Evolutionary conservation across 208 protist genomes (phyloP).

Genomic region (Trypanosoma conorhini): DNA sequence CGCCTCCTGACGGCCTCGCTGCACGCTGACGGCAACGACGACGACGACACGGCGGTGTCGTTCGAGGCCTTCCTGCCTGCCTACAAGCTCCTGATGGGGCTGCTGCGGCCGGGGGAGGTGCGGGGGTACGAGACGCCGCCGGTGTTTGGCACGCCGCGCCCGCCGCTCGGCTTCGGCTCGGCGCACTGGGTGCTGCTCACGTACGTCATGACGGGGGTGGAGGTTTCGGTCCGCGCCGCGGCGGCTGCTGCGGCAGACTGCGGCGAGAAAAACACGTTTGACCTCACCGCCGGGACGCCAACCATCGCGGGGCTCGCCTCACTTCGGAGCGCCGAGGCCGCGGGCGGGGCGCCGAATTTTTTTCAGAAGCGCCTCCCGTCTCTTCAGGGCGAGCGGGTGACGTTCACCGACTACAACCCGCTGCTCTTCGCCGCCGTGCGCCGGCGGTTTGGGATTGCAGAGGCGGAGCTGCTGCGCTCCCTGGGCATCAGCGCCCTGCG

Average conservation of each 20-base stretch:
- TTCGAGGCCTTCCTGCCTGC: slow-evolving; percentile 5
- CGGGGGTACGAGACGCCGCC: background rate
- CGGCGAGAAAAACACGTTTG: slow-evolving; percentile 13
- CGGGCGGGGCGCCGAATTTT: slow-evolving; percentile 7
- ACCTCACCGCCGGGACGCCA: slow-evolving; percentile 7
- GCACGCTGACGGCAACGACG: background rate
- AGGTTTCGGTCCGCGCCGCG: background rate
- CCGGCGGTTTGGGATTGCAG: slow-evolving; percentile 11
- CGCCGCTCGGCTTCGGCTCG: slow-evolving; percentile 14
- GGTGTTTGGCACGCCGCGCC: slow-evolving; percentile 1
- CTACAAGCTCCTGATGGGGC: slow-evolving; percentile 14
- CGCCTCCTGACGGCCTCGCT: background rate
- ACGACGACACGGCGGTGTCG: background rate
- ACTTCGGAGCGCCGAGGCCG: background rate
- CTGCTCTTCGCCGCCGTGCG: slow-evolving; percentile 18
- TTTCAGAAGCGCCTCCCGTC: slow-evolving; percentile 9
- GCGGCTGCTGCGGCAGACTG: background rate
- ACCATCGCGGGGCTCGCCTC: slow-evolving; percentile 2
- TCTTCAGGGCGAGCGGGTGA: background rate
- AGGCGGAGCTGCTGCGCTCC: slow-evolving; percentile 1
- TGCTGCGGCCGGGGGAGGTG: background rate
- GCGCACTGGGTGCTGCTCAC: slow-evolving; percentile 22
- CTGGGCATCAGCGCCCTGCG: slow-evolving; percentile 35
- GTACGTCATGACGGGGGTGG: slow-evolving; percentile 18
- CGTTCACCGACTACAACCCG: slow-evolving; percentile 28